Conservation (phyloP, 2,329 filamentous ascomycete species). For the Colletotrichum abscissum region DNA sequence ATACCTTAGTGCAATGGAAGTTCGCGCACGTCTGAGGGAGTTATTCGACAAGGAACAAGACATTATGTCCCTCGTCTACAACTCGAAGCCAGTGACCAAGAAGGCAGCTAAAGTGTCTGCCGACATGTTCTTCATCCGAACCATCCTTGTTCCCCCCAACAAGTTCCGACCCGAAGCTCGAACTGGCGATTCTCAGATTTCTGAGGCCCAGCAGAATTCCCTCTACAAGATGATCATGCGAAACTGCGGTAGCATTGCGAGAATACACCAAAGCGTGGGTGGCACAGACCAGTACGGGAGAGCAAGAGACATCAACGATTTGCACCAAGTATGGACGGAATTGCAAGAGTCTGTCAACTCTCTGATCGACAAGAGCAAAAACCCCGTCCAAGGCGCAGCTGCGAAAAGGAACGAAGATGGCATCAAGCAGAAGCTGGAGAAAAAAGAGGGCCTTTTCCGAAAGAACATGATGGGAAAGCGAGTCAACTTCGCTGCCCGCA, state of each 20-base stretch:
- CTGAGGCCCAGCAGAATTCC: constrained; percentile 89
- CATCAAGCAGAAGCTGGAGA: constrained; percentile 97
- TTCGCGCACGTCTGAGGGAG: constrained; percentile 79
- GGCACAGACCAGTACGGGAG: constrained; percentile 56
- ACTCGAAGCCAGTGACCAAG: constrained; percentile 73
- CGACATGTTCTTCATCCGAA: constrained; percentile 95
- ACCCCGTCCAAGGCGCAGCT: constrained; percentile 82
- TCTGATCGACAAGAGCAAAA: constrained; percentile 90
- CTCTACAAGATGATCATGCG: constrained; percentile 88
- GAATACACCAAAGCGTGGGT: constrained; percentile 68
- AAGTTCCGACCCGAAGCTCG: constrained; percentile 88
- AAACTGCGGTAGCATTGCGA: constrained; percentile 77
- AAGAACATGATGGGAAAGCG: constrained; percentile 99
- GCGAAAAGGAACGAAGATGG: constrained; percentile 87
- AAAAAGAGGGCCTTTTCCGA: constrained; percentile 97
- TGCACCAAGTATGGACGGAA: constrained; percentile 84
- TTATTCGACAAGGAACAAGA: constrained; percentile 91
- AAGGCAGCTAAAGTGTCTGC: constrained; percentile 70
- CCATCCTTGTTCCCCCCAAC: constrained; percentile 90
- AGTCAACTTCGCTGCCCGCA: constrained; percentile 97
- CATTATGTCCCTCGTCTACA: constrained; percentile 86
- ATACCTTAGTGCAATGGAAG: constrained; percentile 86
- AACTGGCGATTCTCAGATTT: constrained; percentile 82
- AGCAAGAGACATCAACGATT: constrained; percentile 75
- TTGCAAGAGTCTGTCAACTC: constrained; percentile 92